These are phyloP conservation scores for Beta lomatogona DNA, from an alignment of 179 eudicot genomes.

Conservation along the genomic window DNA sequence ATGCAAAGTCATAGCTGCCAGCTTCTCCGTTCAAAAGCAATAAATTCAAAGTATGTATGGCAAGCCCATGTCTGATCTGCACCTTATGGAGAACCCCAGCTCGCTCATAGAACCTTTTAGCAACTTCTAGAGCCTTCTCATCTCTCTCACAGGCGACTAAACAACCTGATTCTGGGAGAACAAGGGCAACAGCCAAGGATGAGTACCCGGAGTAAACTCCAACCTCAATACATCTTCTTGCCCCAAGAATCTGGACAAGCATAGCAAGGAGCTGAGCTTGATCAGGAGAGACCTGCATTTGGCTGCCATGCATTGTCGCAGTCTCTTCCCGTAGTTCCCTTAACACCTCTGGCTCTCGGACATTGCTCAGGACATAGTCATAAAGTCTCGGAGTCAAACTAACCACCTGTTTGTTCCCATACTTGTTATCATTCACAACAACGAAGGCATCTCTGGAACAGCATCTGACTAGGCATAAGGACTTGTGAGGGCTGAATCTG, in stretches of 20 bases:
- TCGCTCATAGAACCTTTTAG: conserved; percentile 70
- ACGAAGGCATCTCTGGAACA: conserved; percentile 32
- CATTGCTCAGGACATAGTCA: conserved; percentile 69
- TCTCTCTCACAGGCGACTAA: conserved; percentile 95
- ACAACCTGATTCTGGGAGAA: conserved; percentile 78
- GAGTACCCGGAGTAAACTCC: conserved; percentile 98
- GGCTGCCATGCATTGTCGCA: conserved; percentile 70
- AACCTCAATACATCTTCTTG: conserved; percentile 85
- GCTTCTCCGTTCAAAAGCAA: conserved; percentile 83
- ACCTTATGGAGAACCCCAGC: conserved; percentile 95
- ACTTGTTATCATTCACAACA: conserved; percentile 50
- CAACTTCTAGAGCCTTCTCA: conserved; percentile 63
- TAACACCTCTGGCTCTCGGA: conserved; percentile 76
- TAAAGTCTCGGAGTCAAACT: conserved; percentile 70
- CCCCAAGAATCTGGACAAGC: conserved; percentile 88
- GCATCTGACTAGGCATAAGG: conserved; percentile 24
- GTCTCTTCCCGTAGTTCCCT: conserved; percentile 83
- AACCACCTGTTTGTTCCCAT: conserved; percentile 73
- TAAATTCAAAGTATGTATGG: conserved; percentile 60
- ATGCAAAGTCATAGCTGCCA: conserved; percentile 92
- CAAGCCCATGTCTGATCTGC: conserved; percentile 67
- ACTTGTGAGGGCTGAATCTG: conserved; percentile 8
- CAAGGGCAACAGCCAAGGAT: conserved; percentile 89
- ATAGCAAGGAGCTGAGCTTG: conserved; percentile 94
- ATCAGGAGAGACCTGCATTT: conserved; percentile 99